A percentile compares a stretch with the other conserved stretches of the same genome.
Evolutionary conservation across 2,329 filamentous ascomycete species (phyloP).

Genomic region (Ambrosiella xylebori): DNA sequence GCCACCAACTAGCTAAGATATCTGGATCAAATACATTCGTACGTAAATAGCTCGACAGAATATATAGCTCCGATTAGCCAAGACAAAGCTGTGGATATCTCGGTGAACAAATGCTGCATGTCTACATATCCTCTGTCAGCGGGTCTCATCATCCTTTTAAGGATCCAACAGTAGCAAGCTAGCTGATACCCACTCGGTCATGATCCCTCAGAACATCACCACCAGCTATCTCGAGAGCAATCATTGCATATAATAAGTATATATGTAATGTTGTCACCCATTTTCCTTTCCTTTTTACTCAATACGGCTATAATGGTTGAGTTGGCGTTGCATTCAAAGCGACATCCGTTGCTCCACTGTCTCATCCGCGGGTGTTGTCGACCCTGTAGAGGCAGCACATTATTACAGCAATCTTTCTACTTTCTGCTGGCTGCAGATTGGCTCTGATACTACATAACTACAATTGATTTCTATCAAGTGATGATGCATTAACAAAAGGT

Average conservation of each 20-base stretch:
- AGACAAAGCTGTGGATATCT: neutral
- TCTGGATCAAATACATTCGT: no score
- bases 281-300: neutral
- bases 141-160: neutral
- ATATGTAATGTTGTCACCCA: neutral
- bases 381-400: neutral
- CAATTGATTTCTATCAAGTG: neutral
- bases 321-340: neutral
- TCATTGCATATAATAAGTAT: neutral
- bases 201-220: neutral
- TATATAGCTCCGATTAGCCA: neutral
- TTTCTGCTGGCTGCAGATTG: neutral
- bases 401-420: neutral
- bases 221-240: neutral
- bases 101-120: no score
- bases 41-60: no score
- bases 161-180: neutral
- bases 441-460: neutral
- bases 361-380: neutral
- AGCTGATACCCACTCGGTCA: neutral
- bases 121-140: neutral
- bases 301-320: constrained; percentile 1
- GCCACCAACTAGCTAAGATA: no score
- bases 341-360: neutral
- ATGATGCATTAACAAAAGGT: no score